Conservation (phyloP, 371 early-diverging fungal species). For the Nematocida major region DNA sequence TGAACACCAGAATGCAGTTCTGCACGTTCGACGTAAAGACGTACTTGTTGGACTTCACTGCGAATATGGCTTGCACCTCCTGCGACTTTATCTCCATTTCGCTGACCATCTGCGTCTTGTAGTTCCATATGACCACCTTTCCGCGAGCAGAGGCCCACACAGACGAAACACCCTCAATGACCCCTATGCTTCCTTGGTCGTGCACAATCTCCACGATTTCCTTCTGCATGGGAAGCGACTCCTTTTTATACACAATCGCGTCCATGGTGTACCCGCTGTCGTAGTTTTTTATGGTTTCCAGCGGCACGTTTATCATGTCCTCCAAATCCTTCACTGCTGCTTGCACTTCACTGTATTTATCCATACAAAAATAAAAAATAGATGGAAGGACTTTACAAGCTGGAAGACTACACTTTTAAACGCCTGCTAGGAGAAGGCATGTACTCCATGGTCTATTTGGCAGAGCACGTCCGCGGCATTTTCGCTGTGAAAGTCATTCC, state of each 20-base stretch:
- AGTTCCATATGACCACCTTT: constrained; percentile 42
- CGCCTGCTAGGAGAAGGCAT: constrained; percentile 69
- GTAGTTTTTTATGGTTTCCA: constrained; percentile 14
- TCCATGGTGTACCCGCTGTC: constrained; percentile 23
- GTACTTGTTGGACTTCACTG: neutral
- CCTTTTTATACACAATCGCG: constrained; percentile 34
- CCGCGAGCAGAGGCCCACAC: constrained; percentile 12
- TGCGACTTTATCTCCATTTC: constrained; percentile 26
- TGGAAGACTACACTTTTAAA: constrained; percentile 56
- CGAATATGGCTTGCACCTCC: constrained; percentile 12
- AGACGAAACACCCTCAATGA: constrained; percentile 23
- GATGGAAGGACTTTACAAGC: constrained; percentile 43
- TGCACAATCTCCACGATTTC: constrained; percentile 20
- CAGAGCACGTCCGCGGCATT: constrained; percentile 66
- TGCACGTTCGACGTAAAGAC: constrained; percentile 18
- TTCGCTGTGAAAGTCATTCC: constrained; percentile 84
- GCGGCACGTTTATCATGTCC: neutral
- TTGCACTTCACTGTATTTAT: constrained; percentile 50
- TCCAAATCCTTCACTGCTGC: constrained; percentile 2
- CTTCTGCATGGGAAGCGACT: neutral
- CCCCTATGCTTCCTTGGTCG: constrained; percentile 23
- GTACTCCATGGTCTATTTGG: constrained; percentile 70
- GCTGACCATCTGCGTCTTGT: constrained; percentile 3
- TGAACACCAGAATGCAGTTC: constrained; percentile 27
- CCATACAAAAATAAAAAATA: constrained; percentile 48